Base-by-base conservation (phyloP, 1,139 yeast species). In the Suhomyces yuchorum region DNA sequence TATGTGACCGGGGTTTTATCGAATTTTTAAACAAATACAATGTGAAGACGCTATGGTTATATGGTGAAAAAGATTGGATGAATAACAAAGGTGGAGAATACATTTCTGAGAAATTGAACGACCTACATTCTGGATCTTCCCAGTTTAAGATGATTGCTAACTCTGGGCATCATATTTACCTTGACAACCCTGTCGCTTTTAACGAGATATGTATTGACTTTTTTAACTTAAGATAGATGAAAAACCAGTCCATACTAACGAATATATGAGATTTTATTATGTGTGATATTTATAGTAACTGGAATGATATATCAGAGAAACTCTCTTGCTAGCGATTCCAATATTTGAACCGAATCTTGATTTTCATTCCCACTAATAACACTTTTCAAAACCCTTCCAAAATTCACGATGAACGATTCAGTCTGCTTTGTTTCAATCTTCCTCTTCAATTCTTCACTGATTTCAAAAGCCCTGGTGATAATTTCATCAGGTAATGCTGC, bases 401-500 rank as follows among this genome's bases (percentile, higher is more conserved):
- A 32, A 11, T 28, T 22, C 15, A 11, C n/a, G 5, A 43, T 45
- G 23, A 50, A 48, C 9, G 37, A 26, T 28, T 52, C 47, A 18
- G 49, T 39, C 7, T 46, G 23, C 17, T 54, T 49, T n/a, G 54
- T 33, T 42, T 72, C 76, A 8, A 69, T 60, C 19, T 57, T 54
- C 3, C 54, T 48, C 60, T 77, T 78, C 56, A 76, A 59, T 18
- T 64, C 60, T 43, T 70, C 71, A 2, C 91, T 78, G 4, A 77
- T 67, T 8, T 54, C 51, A 49, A 60, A 69, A 0, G 95, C 95
- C 2, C 63, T 59, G 2, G 68, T 59, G 8, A 87, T 71, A 3
- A 88, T 72, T 0, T 62, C 62, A 2, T 62, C 63, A 1, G 87
- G 84, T 2, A 88, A 68, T 0, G 81, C 80, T 0, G 96, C 91